These are phyloP conservation scores for Lactarius hatsudake DNA, from an alignment of 768 basidiomycete genomes.

Conservation along the genomic window DNA sequence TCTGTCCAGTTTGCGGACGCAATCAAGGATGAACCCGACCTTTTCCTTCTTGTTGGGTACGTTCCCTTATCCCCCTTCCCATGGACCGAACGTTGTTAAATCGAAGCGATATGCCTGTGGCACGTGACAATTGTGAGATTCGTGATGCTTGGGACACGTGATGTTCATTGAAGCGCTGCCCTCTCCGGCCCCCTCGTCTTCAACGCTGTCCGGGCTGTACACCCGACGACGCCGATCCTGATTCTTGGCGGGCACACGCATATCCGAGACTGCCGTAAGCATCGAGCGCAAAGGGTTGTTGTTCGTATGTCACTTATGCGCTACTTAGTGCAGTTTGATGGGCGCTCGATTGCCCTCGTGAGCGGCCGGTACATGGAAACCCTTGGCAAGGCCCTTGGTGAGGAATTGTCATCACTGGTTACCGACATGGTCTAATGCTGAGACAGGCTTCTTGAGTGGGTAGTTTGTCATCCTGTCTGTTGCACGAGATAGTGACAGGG, in stretches of 20 bases:
- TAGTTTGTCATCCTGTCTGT: constrained; percentile 10
- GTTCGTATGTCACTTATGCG: neutral
- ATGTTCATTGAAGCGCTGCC: neutral
- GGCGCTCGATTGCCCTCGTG: constrained; percentile 74
- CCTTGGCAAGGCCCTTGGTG: constrained; percentile 74
- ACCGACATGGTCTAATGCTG: neutral
- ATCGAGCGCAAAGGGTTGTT: no score
- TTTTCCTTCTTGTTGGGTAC: constrained; percentile 73
- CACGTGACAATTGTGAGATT: constrained; percentile 58
- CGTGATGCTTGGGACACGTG: neutral
- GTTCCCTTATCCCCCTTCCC: constrained; percentile 22
- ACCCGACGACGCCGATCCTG: constrained; percentile 73
- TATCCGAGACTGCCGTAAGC: constrained; percentile 73
- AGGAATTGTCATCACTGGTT: constrained; percentile 24
- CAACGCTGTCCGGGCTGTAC: constrained; percentile 67
- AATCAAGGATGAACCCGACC: constrained; percentile 76
- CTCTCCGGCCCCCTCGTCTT: constrained; percentile 68
- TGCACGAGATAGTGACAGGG: constrained; percentile 1
- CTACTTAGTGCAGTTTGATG: constrained; percentile 57
- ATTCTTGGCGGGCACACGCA: constrained; percentile 84
- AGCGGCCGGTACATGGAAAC: constrained; percentile 94
- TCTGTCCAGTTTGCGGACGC: constrained; percentile 66
- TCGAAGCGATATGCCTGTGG: constrained; percentile 78
- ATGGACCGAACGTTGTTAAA: neutral
- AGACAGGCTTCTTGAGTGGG: constrained; percentile 61